Evolutionary conservation across 768 basidiomycete species (phyloP).

Genomic region (Pulveroboletus sp.): DNA sequence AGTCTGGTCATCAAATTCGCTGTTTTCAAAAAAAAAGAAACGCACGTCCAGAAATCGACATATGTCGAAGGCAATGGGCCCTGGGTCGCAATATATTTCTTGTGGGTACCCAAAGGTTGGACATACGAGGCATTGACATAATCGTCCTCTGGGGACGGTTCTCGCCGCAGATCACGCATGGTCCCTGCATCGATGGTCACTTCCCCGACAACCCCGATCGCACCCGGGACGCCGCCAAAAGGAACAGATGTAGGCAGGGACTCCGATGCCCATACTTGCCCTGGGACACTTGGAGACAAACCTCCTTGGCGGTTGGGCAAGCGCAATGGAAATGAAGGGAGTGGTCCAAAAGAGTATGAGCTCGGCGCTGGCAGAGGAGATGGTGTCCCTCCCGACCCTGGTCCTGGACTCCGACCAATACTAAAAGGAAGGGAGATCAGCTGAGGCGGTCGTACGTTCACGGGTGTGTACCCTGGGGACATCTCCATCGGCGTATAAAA

Average conservation of each 20-base stretch:
- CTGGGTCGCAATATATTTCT: slow-evolving; percentile 93
- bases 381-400: slow-evolving; percentile 7
- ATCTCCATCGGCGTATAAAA: slow-evolving; percentile 30
- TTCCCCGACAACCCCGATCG: neutral
- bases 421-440: slow-evolving; percentile 2
- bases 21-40: slow-evolving; percentile 27
- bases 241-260: slow-evolving; percentile 2
- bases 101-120: slow-evolving; percentile 77
- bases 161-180: slow-evolving; percentile 11
- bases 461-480: slow-evolving; percentile 11
- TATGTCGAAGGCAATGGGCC: slow-evolving; percentile 90
- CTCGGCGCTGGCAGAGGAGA: neutral
- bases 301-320: slow-evolving; percentile 14
- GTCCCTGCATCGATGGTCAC: neutral
- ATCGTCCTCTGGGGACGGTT: slow-evolving; percentile 60
- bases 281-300: slow-evolving; percentile 18
- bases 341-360: slow-evolving; percentile 3
- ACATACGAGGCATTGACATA: slow-evolving; percentile 96
- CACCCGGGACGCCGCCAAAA: neutral
- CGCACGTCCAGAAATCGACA: slow-evolving; percentile 92
- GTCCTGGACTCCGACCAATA: neutral
- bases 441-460: slow-evolving; percentile 8
- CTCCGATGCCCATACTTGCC: slow-evolving; percentile 4
- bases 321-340: slow-evolving; percentile 16
- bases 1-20: neutral